Base-by-base conservation (phyloP, 805 yeast species). In the Myxozyma nipponensis region DNA sequence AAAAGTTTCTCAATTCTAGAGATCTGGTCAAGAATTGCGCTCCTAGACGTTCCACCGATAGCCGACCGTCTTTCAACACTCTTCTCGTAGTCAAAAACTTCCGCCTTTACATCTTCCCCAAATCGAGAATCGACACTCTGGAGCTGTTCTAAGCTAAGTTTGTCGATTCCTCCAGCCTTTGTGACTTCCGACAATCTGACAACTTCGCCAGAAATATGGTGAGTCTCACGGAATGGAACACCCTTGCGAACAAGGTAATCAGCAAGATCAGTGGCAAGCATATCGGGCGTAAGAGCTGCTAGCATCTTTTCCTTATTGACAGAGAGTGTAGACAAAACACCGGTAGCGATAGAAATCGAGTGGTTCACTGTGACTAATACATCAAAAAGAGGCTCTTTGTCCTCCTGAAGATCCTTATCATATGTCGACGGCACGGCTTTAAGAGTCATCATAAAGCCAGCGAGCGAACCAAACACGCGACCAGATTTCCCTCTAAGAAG, bases 151-250 rank as follows among this genome's bases (percentile, higher is more conserved):
- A 86, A 67, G 3, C 85, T 69, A 63, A 93, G 75, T 67, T 89
- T 73, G 69, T 93, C 98, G 66, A 93, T 93, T 46, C 97, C 97
- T 5, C 83, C 72, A 39, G 87, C 72, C 19, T 77, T 77, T 53
- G 75, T 70, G 54, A 79, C 90, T 73, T 93, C 99, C 4, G 98
- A 96, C 40, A 72, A 69, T 56, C 95, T 82, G 41, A 93, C 99
- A 72, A 97, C 93, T 69, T 89, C 96, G 50, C 99, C 99, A 4
- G 97, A 88, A 55, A 93, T 93, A 69, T 93, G 98, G 72, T 93
- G 99, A 1, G 98, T 93, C 72, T 93, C 98, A 75, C 99, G 87
- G 74, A 93, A 93, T 50, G 98, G 98, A 59, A 93, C 98, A 54
- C 98, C 98, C 69, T 84, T 90, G 73, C 96, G 84, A 45, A 93